Evolutionary conservation across 2,329 filamentous ascomycete species (phyloP), one percentile per base, ranked within the genome.

Genomic region (Moelleriella libera): DNA sequence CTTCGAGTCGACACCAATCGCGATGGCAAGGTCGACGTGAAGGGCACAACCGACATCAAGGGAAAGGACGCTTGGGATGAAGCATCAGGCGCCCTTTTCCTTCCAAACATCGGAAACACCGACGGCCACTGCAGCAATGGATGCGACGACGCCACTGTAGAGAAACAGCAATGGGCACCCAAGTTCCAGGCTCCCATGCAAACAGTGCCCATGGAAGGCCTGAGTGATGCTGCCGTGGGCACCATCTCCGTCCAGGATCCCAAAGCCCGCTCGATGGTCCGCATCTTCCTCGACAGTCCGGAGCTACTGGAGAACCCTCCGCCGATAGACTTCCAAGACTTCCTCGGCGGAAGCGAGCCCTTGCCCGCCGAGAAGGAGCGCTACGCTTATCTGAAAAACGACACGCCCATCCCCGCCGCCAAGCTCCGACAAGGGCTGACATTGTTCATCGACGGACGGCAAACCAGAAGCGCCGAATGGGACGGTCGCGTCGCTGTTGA

Each of bases 71-170:
- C 34, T 9, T 60, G 57, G 57, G 56, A 55, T 1, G 42, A 51
- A 3, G 14, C 45, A 0, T 41, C 41, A 4, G 63, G 63, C 2
- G 62, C 63, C 28, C 53, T 65, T 14, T 63, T 66, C 45, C 55
- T 66, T 0, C 52, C 63, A 10, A 63, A 63, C 47, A 60, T 66
- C n/a, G 62, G 58, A 8, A 62, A 65, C 49, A 57, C 56, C 6
- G 45, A 55, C 42, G 29, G 49, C 4, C 60, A 62, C 6, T 66
- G 63, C 48, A 39, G 47, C 30, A 31, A 1, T 9, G 31, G 41
- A 1, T 67, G 63, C 44, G 54, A 65, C 49, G 63, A 68, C 41
- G 65, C 63, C 2, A 59, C 57, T 1, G 62, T 21, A 21, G 21
- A 59, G 30, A 51, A 68, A 40, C 32, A 54, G 0, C 60, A 61